A percentile compares a stretch with the other conserved stretches of the same genome.
Conservation (phyloP, 768 basidiomycete species). For the Xerocomus potaroensis region DNA sequence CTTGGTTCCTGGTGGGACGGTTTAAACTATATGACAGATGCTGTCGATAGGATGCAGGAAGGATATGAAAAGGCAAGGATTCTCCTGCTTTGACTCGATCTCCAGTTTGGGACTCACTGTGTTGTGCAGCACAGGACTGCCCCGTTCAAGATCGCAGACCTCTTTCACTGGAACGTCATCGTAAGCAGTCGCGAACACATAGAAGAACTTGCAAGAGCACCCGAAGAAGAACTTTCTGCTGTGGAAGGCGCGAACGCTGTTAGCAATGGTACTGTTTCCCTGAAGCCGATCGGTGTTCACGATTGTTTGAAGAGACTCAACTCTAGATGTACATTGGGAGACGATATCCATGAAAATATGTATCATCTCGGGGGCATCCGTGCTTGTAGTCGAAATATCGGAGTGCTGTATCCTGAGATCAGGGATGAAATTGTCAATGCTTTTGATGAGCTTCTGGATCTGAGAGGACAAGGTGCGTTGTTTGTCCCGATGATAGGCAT, state of each 20-base stretch:
- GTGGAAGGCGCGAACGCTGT: slow-evolving; percentile 29
- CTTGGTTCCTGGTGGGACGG: slow-evolving; percentile 26
- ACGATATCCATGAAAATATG: slow-evolving; percentile 20
- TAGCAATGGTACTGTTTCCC: slow-evolving; percentile 1
- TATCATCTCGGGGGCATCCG: slow-evolving; percentile 30
- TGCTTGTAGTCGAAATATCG: slow-evolving; percentile 37
- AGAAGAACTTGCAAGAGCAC: slow-evolving; percentile 37
- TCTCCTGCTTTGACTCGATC: neutral
- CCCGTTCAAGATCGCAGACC: slow-evolving; percentile 27
- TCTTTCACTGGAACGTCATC: slow-evolving; percentile 37
- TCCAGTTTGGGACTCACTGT: too few species aligned
- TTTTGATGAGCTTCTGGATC: slow-evolving; percentile 36
- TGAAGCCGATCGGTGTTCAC: too few species aligned
- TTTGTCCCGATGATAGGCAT: too few species aligned
- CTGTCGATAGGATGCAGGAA: slow-evolving; percentile 22
- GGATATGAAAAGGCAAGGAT: slow-evolving; percentile 27
- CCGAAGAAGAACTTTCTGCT: slow-evolving; percentile 34
- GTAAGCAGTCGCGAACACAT: slow-evolving; percentile 27
- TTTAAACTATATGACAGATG: slow-evolving; percentile 17
- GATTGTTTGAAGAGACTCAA: slow-evolving; percentile 32
- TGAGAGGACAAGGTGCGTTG: slow-evolving; percentile 9
- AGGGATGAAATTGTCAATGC: slow-evolving; percentile 41
- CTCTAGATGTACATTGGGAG: slow-evolving; percentile 35
- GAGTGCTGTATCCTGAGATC: slow-evolving; percentile 36
- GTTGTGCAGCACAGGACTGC: slow-evolving; percentile 26